phyloP scores from a whole-genome alignment of 202 grass and related monocot genomes.

The Digitaria exilis region DNA sequence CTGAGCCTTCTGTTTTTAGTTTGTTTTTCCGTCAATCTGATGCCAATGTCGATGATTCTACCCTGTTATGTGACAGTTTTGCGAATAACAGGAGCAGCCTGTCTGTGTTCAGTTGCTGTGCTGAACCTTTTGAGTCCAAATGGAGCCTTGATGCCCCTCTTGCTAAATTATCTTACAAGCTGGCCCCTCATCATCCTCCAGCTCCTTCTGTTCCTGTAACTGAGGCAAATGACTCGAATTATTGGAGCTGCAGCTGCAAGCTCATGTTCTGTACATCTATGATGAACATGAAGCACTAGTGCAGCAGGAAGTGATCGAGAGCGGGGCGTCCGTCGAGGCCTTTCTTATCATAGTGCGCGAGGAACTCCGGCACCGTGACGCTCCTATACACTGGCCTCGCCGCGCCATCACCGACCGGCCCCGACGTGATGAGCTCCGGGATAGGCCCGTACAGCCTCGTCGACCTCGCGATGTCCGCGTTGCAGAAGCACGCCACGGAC shows the following conservation, averaged over 20 bases:
- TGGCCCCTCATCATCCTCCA: too few species aligned
- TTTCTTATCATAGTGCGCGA: constrained; percentile 17
- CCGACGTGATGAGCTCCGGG: neutral
- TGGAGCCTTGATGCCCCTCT: too few species aligned
- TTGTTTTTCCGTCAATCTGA: neutral
- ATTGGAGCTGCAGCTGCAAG: neutral
- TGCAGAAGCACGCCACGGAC: constrained; percentile 7
- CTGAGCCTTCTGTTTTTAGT: constrained; percentile 8
- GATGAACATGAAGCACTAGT: neutral
- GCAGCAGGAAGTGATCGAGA: neutral
- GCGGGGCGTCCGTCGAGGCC: constrained; percentile 15
- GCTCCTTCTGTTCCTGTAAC: too few species aligned
- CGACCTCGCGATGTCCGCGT: neutral
- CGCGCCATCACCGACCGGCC: neutral
- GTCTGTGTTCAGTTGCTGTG: neutral
- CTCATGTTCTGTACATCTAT: too few species aligned
- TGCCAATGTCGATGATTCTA: constrained; percentile 10
- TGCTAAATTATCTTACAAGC: too few species aligned
- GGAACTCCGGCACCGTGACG: constrained; percentile 16
- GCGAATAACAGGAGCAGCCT: constrained; percentile 24
- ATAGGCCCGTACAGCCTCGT: constrained; percentile 1
- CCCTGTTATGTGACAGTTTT: constrained; percentile 34
- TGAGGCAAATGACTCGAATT: too few species aligned
- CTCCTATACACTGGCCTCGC: neutral
- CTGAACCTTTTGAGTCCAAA: neutral